Conservation (phyloP, 257 asterid species). For the Echium plantagineum region DNA sequence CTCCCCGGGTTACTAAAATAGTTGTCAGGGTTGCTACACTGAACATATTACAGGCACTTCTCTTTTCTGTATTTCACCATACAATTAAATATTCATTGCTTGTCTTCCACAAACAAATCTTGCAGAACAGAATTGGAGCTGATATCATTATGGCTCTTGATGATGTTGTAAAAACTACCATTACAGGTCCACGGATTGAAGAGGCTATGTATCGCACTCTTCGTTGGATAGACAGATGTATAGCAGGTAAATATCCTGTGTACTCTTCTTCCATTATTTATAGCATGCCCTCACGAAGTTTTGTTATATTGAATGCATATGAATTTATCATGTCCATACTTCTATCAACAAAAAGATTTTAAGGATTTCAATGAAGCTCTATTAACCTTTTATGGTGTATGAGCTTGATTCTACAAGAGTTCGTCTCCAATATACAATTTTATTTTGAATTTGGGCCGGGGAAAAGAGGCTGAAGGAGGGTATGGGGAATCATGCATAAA, state of each 20-base stretch:
- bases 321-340: too few relatives aligned
- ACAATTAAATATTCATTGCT: background rate
- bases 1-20: too few relatives aligned
- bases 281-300: background rate
- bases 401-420: too few relatives aligned
- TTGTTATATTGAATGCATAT: too few relatives aligned
- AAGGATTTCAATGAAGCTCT: too few relatives aligned
- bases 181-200: constrained; percentile 89
- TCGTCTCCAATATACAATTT: too few relatives aligned
- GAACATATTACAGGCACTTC: background rate
- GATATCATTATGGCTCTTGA: constrained; percentile 99
- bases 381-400: too few relatives aligned
- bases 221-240: constrained; percentile 99
- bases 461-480: too few relatives aligned
- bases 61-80: background rate
- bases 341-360: too few relatives aligned
- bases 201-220: constrained; percentile 98
- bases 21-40: too few relatives aligned
- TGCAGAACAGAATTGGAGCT: constrained; percentile 96
- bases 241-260: constrained; percentile 45
- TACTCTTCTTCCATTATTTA: background rate
- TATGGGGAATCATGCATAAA: background rate
- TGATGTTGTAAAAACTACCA: constrained; percentile 95
- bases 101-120: constrained; percentile 16
- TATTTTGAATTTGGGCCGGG: too few relatives aligned